phyloP scores from a whole-genome alignment of 345 rosid genomes.

The Rhodamnia argentea region DNA sequence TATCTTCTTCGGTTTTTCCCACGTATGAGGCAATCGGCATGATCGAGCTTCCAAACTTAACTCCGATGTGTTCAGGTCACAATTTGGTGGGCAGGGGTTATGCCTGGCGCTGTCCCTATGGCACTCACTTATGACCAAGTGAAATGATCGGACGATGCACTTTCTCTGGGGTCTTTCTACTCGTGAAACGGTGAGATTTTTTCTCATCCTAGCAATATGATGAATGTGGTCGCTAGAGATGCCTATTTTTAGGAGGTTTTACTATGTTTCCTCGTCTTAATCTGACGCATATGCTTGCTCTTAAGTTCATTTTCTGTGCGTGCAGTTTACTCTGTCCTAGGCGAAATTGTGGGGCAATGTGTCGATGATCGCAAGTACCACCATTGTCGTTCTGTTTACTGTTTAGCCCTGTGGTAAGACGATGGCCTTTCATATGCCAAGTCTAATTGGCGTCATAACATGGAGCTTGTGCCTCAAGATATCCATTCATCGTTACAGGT shows the following conservation, averaged over 20 bases:
- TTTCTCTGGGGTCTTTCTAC: background rate
- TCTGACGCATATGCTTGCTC: background rate
- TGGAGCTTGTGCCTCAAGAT: background rate
- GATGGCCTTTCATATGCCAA: background rate
- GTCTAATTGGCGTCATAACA: background rate
- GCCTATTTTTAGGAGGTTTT: background rate
- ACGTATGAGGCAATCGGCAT: background rate
- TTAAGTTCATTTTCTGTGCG: background rate
- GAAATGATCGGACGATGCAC: background rate
- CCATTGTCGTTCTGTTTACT: conserved; percentile 20
- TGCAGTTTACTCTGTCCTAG: conserved; percentile 20
- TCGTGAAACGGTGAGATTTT: background rate
- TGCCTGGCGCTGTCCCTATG: conserved; percentile 27
- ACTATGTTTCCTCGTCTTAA: background rate
- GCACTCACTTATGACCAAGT: conserved; percentile 35
- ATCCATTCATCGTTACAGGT: conserved; percentile 6
- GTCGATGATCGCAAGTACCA: conserved; percentile 29
- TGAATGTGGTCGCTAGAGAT: background rate
- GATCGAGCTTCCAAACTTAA: background rate
- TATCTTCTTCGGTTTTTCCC: background rate
- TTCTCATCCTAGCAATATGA: background rate
- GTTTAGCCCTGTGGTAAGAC: conserved; percentile 34
- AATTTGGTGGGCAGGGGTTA: conserved; percentile 36
- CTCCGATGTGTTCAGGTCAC: conserved; percentile 6
- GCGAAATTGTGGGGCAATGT: conserved; percentile 10